Conservation (phyloP, 148 eudicot species). For the Fallopia convolvulus region DNA sequence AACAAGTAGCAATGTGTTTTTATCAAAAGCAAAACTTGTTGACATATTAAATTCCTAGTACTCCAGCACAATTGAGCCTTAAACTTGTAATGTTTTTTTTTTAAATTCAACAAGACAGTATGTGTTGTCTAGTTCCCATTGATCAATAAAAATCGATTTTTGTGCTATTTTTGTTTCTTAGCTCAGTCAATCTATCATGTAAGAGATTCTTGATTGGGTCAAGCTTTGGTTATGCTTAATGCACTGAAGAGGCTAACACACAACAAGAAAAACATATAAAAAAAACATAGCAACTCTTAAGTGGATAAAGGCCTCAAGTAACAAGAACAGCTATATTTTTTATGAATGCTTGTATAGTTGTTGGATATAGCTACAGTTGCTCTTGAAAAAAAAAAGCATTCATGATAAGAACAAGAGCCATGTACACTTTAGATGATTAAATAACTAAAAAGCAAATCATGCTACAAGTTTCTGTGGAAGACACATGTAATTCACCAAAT, state of each 20-base stretch:
- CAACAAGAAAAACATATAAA: neutral
- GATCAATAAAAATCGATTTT: neutral
- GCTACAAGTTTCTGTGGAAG: too few species aligned
- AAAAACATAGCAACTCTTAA: neutral
- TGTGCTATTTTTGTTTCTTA: neutral
- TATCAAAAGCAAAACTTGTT: neutral
- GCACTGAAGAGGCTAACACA: neutral
- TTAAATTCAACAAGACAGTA: neutral
- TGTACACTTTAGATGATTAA: neutral
- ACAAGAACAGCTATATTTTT: neutral
- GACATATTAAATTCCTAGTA: neutral
- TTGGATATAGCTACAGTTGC: neutral
- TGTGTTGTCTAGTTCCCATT: neutral
- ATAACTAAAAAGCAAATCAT: too few species aligned
- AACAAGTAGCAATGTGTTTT: neutral
- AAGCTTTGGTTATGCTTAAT: neutral
- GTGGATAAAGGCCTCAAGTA: neutral
- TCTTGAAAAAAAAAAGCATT: too few species aligned
- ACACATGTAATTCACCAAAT: too few species aligned
- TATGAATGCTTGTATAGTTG: neutral
- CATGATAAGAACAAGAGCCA: neutral
- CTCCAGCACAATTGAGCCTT: neutral
- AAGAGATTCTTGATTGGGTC: neutral
- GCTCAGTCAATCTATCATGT: neutral
- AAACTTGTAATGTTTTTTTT: neutral